Conservation (phyloP, 1,284 basidiomycete species). For the Papiliotrema terrestris region DNA sequence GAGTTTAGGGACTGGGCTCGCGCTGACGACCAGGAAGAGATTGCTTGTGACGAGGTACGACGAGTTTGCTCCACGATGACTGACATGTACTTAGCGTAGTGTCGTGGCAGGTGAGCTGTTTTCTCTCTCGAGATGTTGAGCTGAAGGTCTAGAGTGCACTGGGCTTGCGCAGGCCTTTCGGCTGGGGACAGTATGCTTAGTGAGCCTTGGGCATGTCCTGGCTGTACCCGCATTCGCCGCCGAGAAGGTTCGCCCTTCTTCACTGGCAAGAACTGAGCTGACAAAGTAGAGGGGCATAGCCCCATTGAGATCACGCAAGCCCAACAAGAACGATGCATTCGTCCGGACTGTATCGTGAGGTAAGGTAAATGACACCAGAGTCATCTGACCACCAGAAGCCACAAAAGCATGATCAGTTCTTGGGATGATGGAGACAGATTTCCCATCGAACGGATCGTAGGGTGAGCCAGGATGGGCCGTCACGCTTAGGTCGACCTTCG, state of each 20-base stretch:
- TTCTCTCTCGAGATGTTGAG: slow-evolving; percentile 4
- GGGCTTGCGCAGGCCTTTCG: slow-evolving; percentile 18
- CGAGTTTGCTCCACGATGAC: neutral
- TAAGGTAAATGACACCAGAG: neutral
- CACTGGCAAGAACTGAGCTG: neutral
- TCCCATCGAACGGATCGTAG: slow-evolving; percentile 17
- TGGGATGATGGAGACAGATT: slow-evolving; percentile 14
- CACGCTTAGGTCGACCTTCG: no score
- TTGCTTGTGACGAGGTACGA: slow-evolving; percentile 15
- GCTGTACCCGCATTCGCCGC: slow-evolving; percentile 2
- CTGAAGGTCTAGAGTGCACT: slow-evolving; percentile 15
- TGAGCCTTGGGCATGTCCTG: slow-evolving; percentile 18
- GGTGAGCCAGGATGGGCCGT: slow-evolving; percentile 6
- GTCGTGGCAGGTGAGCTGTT: slow-evolving; percentile 8
- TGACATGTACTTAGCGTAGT: neutral
- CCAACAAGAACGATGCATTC: slow-evolving; percentile 4
- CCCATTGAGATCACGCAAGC: slow-evolving; percentile 6
- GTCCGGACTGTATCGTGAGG: slow-evolving; percentile 12
- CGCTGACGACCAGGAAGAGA: slow-evolving; percentile 8
- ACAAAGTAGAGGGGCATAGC: neutral
- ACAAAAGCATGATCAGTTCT: no score
- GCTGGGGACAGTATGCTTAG: slow-evolving; percentile 3
- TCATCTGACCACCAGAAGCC: no score
- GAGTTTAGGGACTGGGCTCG: neutral
- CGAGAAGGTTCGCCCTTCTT: neutral